These are phyloP conservation scores for Metschnikowia cerradonensis DNA, from an alignment of 805 yeast species.

Conservation along the genomic window DNA sequence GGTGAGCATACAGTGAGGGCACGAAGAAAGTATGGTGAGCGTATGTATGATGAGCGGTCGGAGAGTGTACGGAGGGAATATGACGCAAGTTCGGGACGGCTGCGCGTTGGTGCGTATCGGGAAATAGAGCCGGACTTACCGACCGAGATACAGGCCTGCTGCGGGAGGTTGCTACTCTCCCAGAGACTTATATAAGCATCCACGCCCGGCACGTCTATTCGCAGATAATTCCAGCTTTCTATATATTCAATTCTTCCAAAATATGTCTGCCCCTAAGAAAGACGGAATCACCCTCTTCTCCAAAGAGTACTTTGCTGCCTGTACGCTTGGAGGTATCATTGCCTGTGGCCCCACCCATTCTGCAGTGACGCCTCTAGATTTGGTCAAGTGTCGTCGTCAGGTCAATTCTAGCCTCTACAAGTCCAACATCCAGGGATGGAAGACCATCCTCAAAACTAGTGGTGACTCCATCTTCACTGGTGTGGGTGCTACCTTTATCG, in stretches of 20 bases:
- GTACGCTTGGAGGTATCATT: conserved; percentile 71
- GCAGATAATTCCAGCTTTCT: background rate
- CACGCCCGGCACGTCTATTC: background rate
- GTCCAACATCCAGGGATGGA: conserved; percentile 81
- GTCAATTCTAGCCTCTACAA: conserved; percentile 70
- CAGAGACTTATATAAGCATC: background rate
- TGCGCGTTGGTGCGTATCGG: background rate
- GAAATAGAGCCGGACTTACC: conserved; percentile 1
- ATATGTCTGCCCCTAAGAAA: conserved; percentile 14
- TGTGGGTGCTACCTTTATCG: conserved; percentile 85
- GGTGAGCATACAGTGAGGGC: too few relatives aligned
- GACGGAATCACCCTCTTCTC: conserved; percentile 50
- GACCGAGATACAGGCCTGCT: conserved; percentile 5
- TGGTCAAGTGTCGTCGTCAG: conserved; percentile 91
- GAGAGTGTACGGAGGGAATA: background rate
- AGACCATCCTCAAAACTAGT: conserved; percentile 62
- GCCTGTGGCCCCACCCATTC: conserved; percentile 99
- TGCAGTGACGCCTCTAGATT: conserved; percentile 86
- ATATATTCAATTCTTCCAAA: background rate
- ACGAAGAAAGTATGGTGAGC: too few relatives aligned
- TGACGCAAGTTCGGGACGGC: conserved; percentile 2
- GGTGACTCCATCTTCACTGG: conserved; percentile 87
- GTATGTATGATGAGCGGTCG: background rate
- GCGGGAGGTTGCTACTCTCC: conserved; percentile 6
- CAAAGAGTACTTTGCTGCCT: conserved; percentile 63